A percentile compares a stretch with the other conserved stretches of the same genome.
phyloP scores from a whole-genome alignment of 257 asterid species.

The Solanum corneliomulleri region DNA sequence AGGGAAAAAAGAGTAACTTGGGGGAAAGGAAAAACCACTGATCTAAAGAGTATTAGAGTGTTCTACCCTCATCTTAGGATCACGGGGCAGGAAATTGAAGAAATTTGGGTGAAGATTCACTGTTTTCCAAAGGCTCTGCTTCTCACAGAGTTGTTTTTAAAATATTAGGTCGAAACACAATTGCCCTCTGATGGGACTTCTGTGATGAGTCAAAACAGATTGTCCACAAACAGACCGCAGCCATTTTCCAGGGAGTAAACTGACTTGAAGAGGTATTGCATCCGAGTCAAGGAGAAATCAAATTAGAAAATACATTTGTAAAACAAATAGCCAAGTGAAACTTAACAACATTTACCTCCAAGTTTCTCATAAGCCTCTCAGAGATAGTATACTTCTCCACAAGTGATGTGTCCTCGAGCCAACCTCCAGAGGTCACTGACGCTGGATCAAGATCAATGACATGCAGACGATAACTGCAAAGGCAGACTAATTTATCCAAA shows the following conservation, averaged over 20 bases:
- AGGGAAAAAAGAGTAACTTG: not conserved
- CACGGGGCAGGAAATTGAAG: not conserved
- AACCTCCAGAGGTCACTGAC: conserved; percentile 92
- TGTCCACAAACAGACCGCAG: not conserved
- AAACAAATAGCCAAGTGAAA: not conserved
- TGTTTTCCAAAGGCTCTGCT: not conserved
- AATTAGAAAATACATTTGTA: not conserved
- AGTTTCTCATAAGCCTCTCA: conserved; percentile 75
- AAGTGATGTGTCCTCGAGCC: conserved; percentile 93
- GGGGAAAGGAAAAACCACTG: not conserved
- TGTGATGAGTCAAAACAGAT: not conserved
- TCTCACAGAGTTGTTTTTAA: not conserved
- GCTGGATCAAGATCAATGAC: conserved; percentile 84
- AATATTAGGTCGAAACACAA: not conserved
- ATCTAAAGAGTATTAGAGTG: not conserved
- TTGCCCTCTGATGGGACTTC: not conserved
- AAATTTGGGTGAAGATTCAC: not conserved
- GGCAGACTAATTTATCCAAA: not conserved
- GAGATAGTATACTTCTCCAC: conserved; percentile 94
- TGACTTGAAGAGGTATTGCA: not conserved
- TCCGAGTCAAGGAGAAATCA: not conserved
- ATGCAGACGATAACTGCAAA: conserved; percentile 65
- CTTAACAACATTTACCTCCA: conserved; percentile 39
- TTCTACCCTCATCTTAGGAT: not conserved
- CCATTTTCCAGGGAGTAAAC: not conserved